phyloP scores from a whole-genome alignment of 257 asterid species.

The Penstemon davidsonii region DNA sequence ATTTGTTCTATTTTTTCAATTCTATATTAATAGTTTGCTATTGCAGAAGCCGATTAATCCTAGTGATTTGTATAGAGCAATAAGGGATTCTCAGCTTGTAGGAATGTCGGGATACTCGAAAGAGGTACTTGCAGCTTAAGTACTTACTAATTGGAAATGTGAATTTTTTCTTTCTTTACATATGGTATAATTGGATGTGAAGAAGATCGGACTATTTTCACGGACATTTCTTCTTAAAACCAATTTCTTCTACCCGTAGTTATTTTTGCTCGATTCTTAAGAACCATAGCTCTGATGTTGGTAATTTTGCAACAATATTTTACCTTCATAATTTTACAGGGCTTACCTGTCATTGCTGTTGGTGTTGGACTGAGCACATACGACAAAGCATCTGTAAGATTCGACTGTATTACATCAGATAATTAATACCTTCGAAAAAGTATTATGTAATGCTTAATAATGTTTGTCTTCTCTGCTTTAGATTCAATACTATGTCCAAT shows the following conservation, averaged over 20 bases:
- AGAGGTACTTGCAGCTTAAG: slow-evolving; percentile 43
- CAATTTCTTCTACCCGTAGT: not conserved
- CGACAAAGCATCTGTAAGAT: slow-evolving; percentile 80
- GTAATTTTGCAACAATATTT: not conserved
- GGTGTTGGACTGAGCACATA: slow-evolving; percentile 89
- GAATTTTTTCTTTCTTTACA: not conserved
- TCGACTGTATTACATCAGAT: slow-evolving; percentile 14
- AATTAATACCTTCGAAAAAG: not conserved
- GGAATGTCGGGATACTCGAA: slow-evolving; percentile 85
- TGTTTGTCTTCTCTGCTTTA: slow-evolving; percentile 27
- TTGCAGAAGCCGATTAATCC: slow-evolving; percentile 77
- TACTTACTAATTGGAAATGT: slow-evolving; percentile 1
- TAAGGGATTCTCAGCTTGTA: slow-evolving; percentile 78
- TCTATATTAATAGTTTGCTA: not conserved
- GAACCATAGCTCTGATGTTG: not conserved
- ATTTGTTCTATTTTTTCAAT: not conserved
- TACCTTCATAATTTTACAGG: slow-evolving; percentile 37
- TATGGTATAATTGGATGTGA: not conserved
- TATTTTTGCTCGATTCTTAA: too few relatives aligned
- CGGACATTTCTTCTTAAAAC: too few relatives aligned
- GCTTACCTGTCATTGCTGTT: slow-evolving; percentile 68
- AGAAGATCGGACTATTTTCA: not conserved
- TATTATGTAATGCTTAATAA: slow-evolving; percentile 14
- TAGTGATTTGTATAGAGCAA: slow-evolving; percentile 58
- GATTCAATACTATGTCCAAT: slow-evolving; percentile 87